Evolutionary conservation across 1,284 basidiomycete genomes (phyloP).

Genomic region (Coniophora puteana): DNA sequence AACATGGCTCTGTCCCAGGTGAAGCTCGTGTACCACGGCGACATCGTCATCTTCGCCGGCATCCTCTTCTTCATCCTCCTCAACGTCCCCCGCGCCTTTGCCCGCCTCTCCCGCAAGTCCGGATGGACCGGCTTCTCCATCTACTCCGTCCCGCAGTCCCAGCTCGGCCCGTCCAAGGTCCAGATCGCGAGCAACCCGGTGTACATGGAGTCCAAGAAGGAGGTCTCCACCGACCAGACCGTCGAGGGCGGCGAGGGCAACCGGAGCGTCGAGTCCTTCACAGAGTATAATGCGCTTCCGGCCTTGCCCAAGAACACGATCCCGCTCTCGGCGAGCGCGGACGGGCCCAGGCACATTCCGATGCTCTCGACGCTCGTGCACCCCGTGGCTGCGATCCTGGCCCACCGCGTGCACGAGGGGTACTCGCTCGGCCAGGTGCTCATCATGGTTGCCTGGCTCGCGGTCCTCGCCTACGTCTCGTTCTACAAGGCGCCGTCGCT

Average conservation of each 20-base stretch:
- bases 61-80: slow-evolving; percentile 36
- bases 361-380: slow-evolving; percentile 38
- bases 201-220: neutral
- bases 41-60: slow-evolving; percentile 42
- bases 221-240: slow-evolving; percentile 8
- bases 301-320: slow-evolving; percentile 25
- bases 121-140: slow-evolving; percentile 49
- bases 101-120: slow-evolving; percentile 42
- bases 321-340: slow-evolving; percentile 21
- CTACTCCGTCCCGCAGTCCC: slow-evolving; percentile 34
- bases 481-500: slow-evolving; percentile 48
- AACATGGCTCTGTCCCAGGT: slow-evolving; percentile 1
- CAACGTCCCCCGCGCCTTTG: slow-evolving; percentile 45
- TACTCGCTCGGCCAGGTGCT: slow-evolving; percentile 50
- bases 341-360: slow-evolving; percentile 42
- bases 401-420: slow-evolving; percentile 43
- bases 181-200: slow-evolving; percentile 7
- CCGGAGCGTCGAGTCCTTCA: slow-evolving; percentile 14
- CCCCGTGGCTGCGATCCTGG: slow-evolving; percentile 35
- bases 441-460: slow-evolving; percentile 45
- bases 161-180: slow-evolving; percentile 14
- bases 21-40: slow-evolving; percentile 36
- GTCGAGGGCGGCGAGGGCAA: slow-evolving; percentile 4
- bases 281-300: slow-evolving; percentile 14
- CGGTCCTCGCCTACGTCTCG: slow-evolving; percentile 45